phyloP scores from a whole-genome alignment of 495 filamentous ascomycete genomes.

The Talaromyces stipitatus region DNA sequence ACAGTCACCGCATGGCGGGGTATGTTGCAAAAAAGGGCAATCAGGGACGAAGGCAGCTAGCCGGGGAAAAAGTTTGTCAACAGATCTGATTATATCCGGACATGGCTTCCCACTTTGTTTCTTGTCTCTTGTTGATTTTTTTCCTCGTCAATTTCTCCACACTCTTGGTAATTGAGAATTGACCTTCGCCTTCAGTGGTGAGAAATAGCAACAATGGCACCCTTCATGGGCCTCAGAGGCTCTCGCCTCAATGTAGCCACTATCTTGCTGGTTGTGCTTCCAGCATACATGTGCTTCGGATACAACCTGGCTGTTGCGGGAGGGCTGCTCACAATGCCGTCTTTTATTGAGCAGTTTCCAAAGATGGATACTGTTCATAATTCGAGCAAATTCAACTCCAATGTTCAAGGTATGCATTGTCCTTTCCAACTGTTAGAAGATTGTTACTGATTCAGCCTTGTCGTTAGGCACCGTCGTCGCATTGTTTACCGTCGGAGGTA shows the following conservation, averaged over 20 bases:
- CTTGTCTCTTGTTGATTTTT: neutral
- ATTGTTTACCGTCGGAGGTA: constrained; percentile 26
- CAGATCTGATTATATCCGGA: neutral
- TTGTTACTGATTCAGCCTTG: neutral
- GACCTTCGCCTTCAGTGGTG: neutral
- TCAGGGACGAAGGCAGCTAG: neutral
- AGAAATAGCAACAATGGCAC: neutral
- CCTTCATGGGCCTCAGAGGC: constrained; percentile 23
- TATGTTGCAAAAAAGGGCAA: neutral
- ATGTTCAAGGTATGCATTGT: constrained; percentile 27
- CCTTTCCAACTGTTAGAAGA: neutral
- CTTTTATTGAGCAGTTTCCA: constrained; percentile 41
- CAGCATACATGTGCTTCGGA: constrained; percentile 44
- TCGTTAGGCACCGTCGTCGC: constrained; percentile 26
- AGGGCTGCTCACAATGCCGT: constrained; percentile 28
- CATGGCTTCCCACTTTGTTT: neutral
- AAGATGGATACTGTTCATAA: constrained; percentile 44
- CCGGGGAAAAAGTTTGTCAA: neutral
- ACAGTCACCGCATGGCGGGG: neutral
- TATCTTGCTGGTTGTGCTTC: constrained; percentile 31
- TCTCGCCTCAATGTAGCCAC: constrained; percentile 25
- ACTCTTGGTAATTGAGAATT: no score
- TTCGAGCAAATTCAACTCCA: constrained; percentile 27
- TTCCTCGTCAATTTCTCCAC: neutral
- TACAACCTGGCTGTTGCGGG: constrained; percentile 44